Evolutionary conservation across 352 stramenopile genomes (phyloP).

Genomic region (Globisporangium spinosum): DNA sequence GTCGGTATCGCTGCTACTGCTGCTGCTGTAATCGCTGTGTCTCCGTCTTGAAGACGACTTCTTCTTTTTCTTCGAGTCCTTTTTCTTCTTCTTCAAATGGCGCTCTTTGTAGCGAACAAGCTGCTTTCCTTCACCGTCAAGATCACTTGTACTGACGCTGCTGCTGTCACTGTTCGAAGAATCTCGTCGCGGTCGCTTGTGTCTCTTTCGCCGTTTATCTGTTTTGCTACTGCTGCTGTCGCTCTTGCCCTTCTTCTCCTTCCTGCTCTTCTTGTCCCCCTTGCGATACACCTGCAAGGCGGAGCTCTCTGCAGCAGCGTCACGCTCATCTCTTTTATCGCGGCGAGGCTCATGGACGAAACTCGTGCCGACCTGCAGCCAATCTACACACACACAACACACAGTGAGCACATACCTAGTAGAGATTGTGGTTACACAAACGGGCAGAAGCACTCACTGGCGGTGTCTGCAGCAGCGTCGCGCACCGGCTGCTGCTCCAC

Average conservation of each 20-base stretch:
- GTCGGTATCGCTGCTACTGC: constrained; percentile 15
- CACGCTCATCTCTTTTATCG: not conserved
- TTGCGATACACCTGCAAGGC: constrained; percentile 16
- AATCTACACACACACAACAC: not conserved
- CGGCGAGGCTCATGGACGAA: constrained; percentile 2
- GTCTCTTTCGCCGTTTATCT: not conserved
- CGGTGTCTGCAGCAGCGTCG: not conserved
- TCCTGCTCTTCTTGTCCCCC: constrained; percentile 36
- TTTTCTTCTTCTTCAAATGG: not conserved
- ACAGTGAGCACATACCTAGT: not conserved
- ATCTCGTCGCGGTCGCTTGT: not conserved
- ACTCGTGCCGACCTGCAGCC: constrained; percentile 14
- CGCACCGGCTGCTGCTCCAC: not conserved
- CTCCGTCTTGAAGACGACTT: not conserved
- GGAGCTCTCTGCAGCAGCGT: constrained; percentile 4
- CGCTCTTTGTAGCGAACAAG: constrained; percentile 1
- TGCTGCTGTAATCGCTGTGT: constrained; percentile 5
- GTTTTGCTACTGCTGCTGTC: constrained; percentile 4
- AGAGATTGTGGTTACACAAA: not conserved
- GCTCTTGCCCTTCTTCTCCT: constrained; percentile 63
- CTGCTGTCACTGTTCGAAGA: not conserved
- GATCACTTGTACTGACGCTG: not conserved
- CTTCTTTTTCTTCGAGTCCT: not conserved
- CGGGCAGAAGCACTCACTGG: not conserved
- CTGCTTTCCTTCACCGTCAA: not conserved